These are phyloP conservation scores for Mychonastes homosphaera DNA, from an alignment of 139 green algal species.

Conservation along the genomic window DNA sequence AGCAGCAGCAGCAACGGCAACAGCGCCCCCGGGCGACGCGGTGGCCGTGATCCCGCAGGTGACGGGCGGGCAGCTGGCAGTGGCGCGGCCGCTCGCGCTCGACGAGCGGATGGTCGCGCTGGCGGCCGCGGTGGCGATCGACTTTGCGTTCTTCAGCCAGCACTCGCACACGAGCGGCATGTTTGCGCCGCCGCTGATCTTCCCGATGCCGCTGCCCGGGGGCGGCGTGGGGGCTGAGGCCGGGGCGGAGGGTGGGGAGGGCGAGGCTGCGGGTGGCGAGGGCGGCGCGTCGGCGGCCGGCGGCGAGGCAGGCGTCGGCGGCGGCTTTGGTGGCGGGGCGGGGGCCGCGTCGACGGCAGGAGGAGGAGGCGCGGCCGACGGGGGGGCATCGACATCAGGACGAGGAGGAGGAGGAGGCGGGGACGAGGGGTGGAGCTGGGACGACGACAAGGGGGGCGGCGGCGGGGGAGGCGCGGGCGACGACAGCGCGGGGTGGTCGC, in stretches of 20 bases:
- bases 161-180: constrained; percentile 40
- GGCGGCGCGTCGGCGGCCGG: not conserved
- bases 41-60: constrained; percentile 56
- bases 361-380: not conserved
- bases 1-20: constrained; percentile 7
- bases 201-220: constrained; percentile 23
- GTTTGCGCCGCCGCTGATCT: constrained; percentile 20
- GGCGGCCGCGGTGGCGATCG: constrained; percentile 53
- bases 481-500: not conserved
- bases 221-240: not conserved
- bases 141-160: constrained; percentile 40
- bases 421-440: no score
- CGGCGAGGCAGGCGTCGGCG: no score
- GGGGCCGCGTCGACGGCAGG: not conserved
- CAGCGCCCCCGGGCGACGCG: constrained; percentile 42
- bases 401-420: not conserved
- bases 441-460: no score
- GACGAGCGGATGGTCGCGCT: constrained; percentile 65
- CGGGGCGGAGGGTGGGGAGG: not conserved
- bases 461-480: not conserved
- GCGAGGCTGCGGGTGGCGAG: not conserved
- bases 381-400: not conserved
- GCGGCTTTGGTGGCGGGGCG: not conserved
- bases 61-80: constrained; percentile 61
- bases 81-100: constrained; percentile 37